phyloP scores from a whole-genome alignment of 1,284 basidiomycete species.

The Lentinula novae-zelandiae region DNA sequence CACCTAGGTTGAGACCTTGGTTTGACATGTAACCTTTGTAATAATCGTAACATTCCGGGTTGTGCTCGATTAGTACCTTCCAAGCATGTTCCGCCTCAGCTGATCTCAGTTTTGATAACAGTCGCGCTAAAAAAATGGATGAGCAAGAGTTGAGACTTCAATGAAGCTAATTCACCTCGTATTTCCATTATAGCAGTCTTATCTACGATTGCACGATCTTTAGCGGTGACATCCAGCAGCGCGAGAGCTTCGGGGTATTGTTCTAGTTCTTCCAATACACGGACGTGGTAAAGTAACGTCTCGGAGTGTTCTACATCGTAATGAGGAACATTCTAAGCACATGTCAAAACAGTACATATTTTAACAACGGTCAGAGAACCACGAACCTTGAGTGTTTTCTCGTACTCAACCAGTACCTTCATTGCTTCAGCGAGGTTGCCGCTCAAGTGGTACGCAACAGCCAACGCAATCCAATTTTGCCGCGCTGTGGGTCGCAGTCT shows the following conservation, averaged over 20 bases:
- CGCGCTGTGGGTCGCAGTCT: slow-evolving; percentile 81
- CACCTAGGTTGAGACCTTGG: slow-evolving; percentile 67
- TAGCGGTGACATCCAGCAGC: slow-evolving; percentile 64
- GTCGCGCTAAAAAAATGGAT: slow-evolving; percentile 47
- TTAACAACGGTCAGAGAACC: slow-evolving; percentile 4
- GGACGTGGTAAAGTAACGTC: slow-evolving; percentile 79
- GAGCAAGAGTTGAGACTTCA: slow-evolving; percentile 13
- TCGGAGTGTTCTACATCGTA: slow-evolving; percentile 88
- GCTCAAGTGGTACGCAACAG: slow-evolving; percentile 86
- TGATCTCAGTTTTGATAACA: slow-evolving; percentile 63
- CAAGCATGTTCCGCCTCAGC: slow-evolving; percentile 79
- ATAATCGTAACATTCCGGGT: slow-evolving; percentile 82
- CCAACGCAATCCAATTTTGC: slow-evolving; percentile 88
- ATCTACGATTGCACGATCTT: slow-evolving; percentile 67
- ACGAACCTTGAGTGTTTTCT: slow-evolving; percentile 57
- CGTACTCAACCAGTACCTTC: slow-evolving; percentile 71
- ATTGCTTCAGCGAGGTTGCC: slow-evolving; percentile 74
- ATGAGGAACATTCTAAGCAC: slow-evolving; percentile 60
- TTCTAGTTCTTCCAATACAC: slow-evolving; percentile 74
- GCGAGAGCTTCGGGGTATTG: slow-evolving; percentile 59
- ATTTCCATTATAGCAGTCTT: slow-evolving; percentile 67
- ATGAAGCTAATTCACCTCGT: slow-evolving; percentile 48
- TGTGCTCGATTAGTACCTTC: slow-evolving; percentile 78
- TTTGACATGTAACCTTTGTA: slow-evolving; percentile 73
- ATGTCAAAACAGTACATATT: slow-evolving; percentile 1